These are phyloP conservation scores for Raphanus raphanistrum DNA, from an alignment of 345 rosid genomes.

Conservation along the genomic window DNA sequence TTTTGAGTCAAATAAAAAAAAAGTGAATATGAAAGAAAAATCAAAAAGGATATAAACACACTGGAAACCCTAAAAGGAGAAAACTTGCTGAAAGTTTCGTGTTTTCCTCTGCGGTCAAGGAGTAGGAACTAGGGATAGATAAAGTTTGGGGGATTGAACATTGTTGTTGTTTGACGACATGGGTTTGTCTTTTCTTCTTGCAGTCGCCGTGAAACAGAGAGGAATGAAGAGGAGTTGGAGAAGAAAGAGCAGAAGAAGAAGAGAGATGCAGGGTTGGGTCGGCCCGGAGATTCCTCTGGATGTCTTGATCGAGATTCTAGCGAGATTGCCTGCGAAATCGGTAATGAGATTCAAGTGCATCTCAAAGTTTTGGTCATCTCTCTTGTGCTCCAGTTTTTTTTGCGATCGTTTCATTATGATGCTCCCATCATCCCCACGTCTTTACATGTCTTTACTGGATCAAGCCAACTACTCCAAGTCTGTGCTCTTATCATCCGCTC, in stretches of 20 bases:
- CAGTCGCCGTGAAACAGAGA: neutral
- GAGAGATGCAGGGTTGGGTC: neutral
- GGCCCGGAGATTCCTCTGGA: neutral
- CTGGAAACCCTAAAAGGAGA: no score
- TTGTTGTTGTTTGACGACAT: neutral
- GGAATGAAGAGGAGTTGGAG: neutral
- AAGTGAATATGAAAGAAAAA: no score
- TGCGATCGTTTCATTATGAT: neutral
- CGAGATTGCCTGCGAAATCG: neutral
- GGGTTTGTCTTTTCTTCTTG: neutral
- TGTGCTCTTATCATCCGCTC: neutral
- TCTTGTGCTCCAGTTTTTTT: neutral
- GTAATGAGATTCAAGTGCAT: neutral
- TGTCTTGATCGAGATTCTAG: neutral
- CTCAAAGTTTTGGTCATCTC: conserved; percentile 9
- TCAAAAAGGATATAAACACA: no score
- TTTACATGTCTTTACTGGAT: neutral
- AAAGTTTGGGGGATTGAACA: neutral
- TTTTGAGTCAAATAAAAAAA: no score
- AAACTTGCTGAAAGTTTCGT: no score
- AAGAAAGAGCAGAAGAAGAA: neutral
- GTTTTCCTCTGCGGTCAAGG: neutral
- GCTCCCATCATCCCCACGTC: neutral
- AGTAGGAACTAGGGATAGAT: neutral
- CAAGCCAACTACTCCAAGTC: neutral